These are phyloP conservation scores for Phaeosphaeria sp. DNA, from an alignment of 2,329 filamentous ascomycete genomes.

Conservation along the genomic window DNA sequence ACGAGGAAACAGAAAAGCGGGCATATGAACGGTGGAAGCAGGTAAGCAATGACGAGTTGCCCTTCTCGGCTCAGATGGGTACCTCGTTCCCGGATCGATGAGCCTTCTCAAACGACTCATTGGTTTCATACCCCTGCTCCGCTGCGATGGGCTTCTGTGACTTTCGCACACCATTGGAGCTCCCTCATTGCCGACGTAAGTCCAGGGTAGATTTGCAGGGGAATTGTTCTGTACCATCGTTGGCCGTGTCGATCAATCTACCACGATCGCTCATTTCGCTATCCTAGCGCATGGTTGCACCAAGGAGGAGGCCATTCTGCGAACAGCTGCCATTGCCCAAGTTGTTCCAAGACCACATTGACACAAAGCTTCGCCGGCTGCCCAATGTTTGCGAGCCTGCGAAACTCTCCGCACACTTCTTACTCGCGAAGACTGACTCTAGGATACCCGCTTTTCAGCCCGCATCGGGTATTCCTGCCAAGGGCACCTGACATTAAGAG, in stretches of 20 bases:
- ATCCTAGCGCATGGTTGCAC: background rate
- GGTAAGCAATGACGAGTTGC: too few species aligned
- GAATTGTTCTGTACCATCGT: background rate
- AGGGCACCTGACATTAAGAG: background rate
- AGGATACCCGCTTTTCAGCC: too few species aligned
- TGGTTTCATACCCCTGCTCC: background rate
- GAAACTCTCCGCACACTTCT: background rate
- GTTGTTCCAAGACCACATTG: background rate
- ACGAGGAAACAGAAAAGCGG: too few species aligned
- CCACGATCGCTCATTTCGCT: too few species aligned
- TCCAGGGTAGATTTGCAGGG: background rate
- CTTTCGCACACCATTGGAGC: background rate
- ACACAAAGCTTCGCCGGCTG: background rate
- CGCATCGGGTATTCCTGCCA: too few species aligned
- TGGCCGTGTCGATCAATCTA: background rate
- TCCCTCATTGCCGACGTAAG: background rate
- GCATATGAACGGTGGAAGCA: too few species aligned
- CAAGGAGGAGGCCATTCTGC: background rate
- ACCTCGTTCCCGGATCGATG: background rate
- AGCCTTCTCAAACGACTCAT: background rate
- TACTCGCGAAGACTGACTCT: background rate
- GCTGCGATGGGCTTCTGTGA: background rate
- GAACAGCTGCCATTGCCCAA: background rate
- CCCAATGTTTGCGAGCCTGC: background rate
- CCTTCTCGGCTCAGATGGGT: background rate